phyloP scores from a whole-genome alignment of 257 asterid species.

The Solanum lycopersicoides region DNA sequence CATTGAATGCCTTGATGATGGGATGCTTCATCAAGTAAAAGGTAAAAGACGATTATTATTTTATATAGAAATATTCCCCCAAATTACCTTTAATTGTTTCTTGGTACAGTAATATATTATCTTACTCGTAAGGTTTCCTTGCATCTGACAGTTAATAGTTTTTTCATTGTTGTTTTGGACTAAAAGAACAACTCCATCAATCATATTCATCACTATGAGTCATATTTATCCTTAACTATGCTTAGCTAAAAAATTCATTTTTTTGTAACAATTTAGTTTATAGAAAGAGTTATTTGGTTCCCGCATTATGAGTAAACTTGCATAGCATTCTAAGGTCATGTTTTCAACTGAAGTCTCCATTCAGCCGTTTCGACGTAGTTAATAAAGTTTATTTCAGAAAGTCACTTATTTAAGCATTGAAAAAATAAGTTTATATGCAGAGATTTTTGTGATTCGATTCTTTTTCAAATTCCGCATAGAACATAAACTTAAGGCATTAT shows the following conservation, averaged over 20 bases:
- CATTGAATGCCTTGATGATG: neutral
- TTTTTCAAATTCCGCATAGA: neutral
- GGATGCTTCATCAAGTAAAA: neutral
- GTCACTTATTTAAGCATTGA: neutral
- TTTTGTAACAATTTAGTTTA: neutral
- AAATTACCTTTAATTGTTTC: neutral
- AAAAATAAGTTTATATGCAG: neutral
- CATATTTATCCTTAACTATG: neutral
- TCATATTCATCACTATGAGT: neutral
- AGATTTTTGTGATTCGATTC: neutral
- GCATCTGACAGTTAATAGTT: neutral
- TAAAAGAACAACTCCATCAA: neutral
- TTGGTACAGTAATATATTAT: neutral
- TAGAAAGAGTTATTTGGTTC: neutral
- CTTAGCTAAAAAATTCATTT: too few species aligned
- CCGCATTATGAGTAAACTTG: neutral
- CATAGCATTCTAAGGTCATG: neutral
- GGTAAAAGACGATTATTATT: neutral
- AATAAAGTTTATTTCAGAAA: neutral
- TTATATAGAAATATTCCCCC: neutral
- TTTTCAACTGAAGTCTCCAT: neutral
- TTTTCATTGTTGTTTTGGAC: neutral
- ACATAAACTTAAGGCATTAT: neutral
- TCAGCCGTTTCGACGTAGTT: neutral
- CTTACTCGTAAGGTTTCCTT: neutral